Percentiles rank a stretch among this genome's conserved stretches.
Conservation (phyloP, 1,284 basidiomycete species). For the Cystobasidium slooffiae region DNA sequence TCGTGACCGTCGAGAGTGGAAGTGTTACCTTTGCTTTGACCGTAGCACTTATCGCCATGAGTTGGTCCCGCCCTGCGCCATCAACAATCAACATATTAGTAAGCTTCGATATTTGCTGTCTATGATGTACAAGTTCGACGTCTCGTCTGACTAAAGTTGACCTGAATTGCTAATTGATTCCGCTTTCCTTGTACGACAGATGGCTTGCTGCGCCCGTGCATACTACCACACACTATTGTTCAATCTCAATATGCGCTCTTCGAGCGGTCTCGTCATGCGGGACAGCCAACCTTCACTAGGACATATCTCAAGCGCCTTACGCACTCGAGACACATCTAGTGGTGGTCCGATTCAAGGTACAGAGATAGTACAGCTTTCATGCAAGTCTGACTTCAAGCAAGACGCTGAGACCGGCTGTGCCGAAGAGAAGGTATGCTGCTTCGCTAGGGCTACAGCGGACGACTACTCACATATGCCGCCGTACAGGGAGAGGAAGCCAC, state of each 20-base stretch:
- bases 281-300: neutral
- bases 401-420: too few relatives aligned
- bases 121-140: too few relatives aligned
- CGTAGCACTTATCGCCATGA: neutral
- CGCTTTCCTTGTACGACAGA: neutral
- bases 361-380: too few relatives aligned
- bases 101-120: neutral
- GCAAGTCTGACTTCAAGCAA: too few relatives aligned
- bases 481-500: too few relatives aligned
- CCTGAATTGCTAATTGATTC: neutral
- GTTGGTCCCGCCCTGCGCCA: neutral
- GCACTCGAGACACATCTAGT: too few relatives aligned
- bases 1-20: neutral
- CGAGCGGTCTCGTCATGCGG: neutral
- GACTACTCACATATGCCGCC: too few relatives aligned
- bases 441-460: too few relatives aligned
- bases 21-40: neutral
- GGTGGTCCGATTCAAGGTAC: too few relatives aligned
- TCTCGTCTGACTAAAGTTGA: neutral
- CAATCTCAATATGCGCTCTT: neutral
- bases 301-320: too few relatives aligned
- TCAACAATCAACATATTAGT: neutral
- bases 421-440: too few relatives aligned
- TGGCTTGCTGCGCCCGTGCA: neutral
- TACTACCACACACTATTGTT: neutral